Base-by-base conservation (phyloP, 2,329 filamentous ascomycete species). In the Helminthosporium solani region DNA sequence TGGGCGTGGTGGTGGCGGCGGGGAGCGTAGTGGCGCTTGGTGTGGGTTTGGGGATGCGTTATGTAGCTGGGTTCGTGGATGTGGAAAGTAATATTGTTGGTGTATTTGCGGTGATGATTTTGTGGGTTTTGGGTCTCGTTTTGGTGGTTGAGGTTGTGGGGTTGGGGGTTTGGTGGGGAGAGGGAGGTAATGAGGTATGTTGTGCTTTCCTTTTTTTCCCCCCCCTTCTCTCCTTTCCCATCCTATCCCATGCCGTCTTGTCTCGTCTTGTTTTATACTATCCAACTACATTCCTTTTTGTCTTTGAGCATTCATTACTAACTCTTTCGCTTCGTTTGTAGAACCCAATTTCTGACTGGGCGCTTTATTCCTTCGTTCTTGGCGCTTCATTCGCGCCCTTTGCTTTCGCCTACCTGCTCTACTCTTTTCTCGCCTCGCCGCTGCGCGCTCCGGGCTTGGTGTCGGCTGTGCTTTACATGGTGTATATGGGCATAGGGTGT, bases 351-450 rank as follows among this genome's bases (percentile, higher is more conserved):
- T 18, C 9, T 40, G 14, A 21, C n/a, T 95, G 90, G 90, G 94
- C 88, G 88, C 95, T 89, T 89, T 87, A 88, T 67, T 89, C 86
- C 41, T 94, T 95, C 73, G 72, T 88, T 39, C 81, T 90, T 7
- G 90, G 90, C 35, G 86, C 85, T 38, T 83, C 85, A 57, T 89
- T 85, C 57, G 82, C 86, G 6, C 69, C 89, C 49, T 95, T 89
- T 88, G 82, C 95, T 30, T 94, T 92, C 65, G 67, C 82, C 30
- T 95, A 94, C 73, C 88, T 87, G 67, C 75, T 85, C 40, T 95
- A 88, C 85, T 95, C 92, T 73, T 95, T 89, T 71, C 79, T 84
- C 58, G 83, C 83, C 9, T 25, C 20, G 16, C 35, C 35, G 20
- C 5, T 38, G 7, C 2, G 35, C 8, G 19, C 35, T 2, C 2